These are phyloP conservation scores for Hansfordia pulvinata DNA, from an alignment of 2,329 filamentous ascomycete species.

Conservation along the genomic window DNA sequence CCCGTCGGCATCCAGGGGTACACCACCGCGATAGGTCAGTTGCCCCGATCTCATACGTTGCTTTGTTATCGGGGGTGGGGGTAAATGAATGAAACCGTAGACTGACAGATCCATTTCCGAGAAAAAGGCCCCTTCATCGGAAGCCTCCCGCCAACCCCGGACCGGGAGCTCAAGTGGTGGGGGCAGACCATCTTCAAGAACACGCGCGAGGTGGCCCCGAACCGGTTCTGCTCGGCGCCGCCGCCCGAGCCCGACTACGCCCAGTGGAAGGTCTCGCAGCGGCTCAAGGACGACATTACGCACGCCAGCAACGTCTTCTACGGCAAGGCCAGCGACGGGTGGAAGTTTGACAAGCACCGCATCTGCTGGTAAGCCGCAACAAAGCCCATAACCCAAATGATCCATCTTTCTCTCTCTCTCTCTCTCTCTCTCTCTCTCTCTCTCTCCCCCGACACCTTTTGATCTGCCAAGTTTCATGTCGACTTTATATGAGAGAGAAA, in stretches of 20 bases:
- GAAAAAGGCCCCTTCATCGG: slow-evolving; percentile 38
- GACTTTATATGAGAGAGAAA: too few relatives aligned
- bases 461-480: too few relatives aligned
- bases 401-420: too few relatives aligned
- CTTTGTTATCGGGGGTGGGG: too few relatives aligned
- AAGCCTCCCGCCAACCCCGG: slow-evolving; percentile 37
- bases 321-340: not conserved
- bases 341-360: slow-evolving; percentile 1
- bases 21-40: slow-evolving; percentile 27
- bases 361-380: slow-evolving; percentile 1
- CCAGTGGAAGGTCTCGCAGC: slow-evolving; percentile 18
- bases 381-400: too few relatives aligned
- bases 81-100: too few relatives aligned
- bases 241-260: slow-evolving; percentile 39
- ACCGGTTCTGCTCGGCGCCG: slow-evolving; percentile 39
- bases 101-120: slow-evolving; percentile 16
- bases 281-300: not conserved
- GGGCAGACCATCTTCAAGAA: slow-evolving; percentile 44
- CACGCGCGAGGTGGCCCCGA: slow-evolving; percentile 34
- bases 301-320: not conserved
- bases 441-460: too few relatives aligned
- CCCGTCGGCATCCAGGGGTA: slow-evolving; percentile 27
- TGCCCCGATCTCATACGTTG: slow-evolving; percentile 9
- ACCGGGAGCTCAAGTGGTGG: slow-evolving; percentile 42
- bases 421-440: too few relatives aligned